phyloP scores from a whole-genome alignment of 345 rosid genomes.

The Gossypium sturtianum region DNA sequence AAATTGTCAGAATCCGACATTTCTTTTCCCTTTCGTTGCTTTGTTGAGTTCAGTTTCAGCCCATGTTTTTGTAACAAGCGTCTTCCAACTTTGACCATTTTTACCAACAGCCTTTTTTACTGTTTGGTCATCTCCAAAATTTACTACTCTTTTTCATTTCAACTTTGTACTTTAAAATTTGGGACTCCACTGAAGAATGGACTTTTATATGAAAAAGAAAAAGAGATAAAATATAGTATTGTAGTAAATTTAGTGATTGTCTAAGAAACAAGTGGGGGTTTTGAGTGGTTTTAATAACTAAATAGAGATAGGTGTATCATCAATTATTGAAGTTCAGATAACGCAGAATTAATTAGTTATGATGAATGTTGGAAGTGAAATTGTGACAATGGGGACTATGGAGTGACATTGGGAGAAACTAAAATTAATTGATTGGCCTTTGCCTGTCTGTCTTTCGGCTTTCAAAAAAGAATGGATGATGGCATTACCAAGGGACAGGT shows the following conservation, averaged over 20 bases:
- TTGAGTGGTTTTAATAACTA: neutral
- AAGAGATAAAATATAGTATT: neutral
- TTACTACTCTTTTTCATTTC: no score
- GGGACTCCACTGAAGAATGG: no score
- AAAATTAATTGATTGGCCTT: slow-evolving; percentile 10
- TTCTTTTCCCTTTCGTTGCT: slow-evolving; percentile 17
- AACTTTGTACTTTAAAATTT: no score
- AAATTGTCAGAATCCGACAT: slow-evolving; percentile 34
- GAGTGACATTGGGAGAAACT: slow-evolving; percentile 2
- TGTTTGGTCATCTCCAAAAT: neutral
- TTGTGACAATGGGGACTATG: neutral
- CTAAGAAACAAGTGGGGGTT: neutral
- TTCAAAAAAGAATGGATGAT: neutral
- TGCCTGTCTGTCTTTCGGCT: neutral
- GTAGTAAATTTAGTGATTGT: neutral
- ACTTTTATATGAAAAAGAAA: neutral
- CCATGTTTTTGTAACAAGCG: neutral
- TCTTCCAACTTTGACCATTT: slow-evolving; percentile 20
- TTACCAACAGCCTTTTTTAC: neutral
- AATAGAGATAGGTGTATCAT: neutral
- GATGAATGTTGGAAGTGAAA: neutral
- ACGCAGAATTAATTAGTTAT: neutral
- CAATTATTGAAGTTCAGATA: neutral
- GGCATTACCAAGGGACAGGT: slow-evolving; percentile 4
- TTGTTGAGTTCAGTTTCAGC: slow-evolving; percentile 9